Evolutionary conservation across 164 flowering plant species (phyloP), one percentile per base, ranked within the genome.

Genomic region (Aristolochia californica): DNA sequence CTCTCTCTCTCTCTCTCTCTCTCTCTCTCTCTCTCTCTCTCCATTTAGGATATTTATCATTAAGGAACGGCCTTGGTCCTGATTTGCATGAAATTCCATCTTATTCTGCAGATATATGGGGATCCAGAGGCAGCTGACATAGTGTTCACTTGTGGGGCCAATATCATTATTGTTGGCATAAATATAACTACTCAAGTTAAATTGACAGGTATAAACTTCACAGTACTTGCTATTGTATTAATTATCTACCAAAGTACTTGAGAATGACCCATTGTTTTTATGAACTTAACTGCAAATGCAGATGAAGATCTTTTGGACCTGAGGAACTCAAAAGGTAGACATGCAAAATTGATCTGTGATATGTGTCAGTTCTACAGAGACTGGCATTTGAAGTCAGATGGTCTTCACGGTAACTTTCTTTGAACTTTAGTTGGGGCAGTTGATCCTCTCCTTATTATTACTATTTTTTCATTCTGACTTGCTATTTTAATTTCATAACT

Each of bases 111-210:
- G 99, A 90, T 94, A 18, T 86, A 88, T 70, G 95, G 96, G 15
- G 99, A 94, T 50, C 97, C 99, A 13, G 97, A 94, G 73, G 99
- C 99, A 48, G 99, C 99, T 61, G 99, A 94, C 77, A 53, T 88
- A 25, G 95, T 94, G 57, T 94, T 94, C 67, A 90, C 99, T 12
- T 79, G 82, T 20, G 97, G 97, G n/a, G 99, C 97, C 58, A 69
- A 84, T 72, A 84, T 90, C 62, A 77, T 54, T 59, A 82, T 88
- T 70, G 82, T 94, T 59, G 99, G 99, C 57, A 85, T 94, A 67
- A 94, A 94, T 73, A 88, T 94, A 62, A 94, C 99, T 14, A 90
- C 97, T 16, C 99, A 94, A 78, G 77, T 86, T 57, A 74, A 72
- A 73, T 40, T 94, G 40, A 78, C 87, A 75, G 99, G 99, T 91